Base-by-base conservation (phyloP, 257 asterid genomes). In the Primulina huaijiensis region DNA sequence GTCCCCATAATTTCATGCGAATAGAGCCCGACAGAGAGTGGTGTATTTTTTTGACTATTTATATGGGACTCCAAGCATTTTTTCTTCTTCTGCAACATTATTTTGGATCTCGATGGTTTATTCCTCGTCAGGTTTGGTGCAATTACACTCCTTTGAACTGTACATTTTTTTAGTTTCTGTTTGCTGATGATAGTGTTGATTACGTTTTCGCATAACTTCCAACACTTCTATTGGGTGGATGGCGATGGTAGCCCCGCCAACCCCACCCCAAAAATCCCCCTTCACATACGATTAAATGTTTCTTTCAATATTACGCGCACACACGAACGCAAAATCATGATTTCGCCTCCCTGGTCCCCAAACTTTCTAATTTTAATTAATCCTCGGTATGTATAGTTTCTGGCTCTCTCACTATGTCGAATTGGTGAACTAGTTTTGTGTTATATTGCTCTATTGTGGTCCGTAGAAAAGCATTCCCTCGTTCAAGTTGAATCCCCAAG, bases 1-100 rank as follows among this genome's bases (percentile, higher is more conserved):
- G 97, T 75, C 96, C 99, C 27, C 86, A 81, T 80, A 94, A 94
- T 77, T 94, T 94, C 84, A 90, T 94, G 99, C 90, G 96, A 33
- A 89, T 94, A 50, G 96, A 85, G 77, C 86, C 95, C 19, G 86
- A 88, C 74, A 75, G 21, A 71, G 84, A 75, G 27, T 94, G 96
- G 99, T 90, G 96, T 72, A 78, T 86, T 62, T 82, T 79, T 65
- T 79, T 94, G 86, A 82, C 85, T 43, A 70, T 86, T 70, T 85
- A 87, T 73, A 84, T 86, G 95, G 96, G 87, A 38, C 72, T 88
- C 63, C 96, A 94, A 77, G 96, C 90, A 14, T 81, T 72, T 43
- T 27, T 89, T 70, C 97, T 94, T 83, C 90, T 91, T 64, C 85
- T 89, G 64, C 97, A 94, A 77, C 97, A 94, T 68, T 94, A 94